Evolutionary conservation across 495 filamentous ascomycete genomes (phyloP).

Genomic region (Physcia stellaris): DNA sequence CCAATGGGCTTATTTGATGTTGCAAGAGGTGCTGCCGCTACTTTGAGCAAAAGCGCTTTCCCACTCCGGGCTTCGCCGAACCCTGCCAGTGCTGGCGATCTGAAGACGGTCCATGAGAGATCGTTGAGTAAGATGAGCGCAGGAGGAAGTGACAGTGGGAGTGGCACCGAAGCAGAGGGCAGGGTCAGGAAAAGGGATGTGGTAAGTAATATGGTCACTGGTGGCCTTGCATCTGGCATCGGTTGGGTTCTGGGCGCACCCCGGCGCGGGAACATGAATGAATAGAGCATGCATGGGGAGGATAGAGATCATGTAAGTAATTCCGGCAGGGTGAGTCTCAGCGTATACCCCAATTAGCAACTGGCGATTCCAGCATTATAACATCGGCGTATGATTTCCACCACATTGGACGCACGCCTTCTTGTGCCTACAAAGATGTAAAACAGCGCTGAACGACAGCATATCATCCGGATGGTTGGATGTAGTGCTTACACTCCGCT

Average conservation of each 20-base stretch:
- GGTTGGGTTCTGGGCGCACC: slow-evolving; percentile 79
- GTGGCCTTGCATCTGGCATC: slow-evolving; percentile 62
- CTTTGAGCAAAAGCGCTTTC: slow-evolving; percentile 52
- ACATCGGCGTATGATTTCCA: too few relatives aligned
- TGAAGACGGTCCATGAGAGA: slow-evolving; percentile 25
- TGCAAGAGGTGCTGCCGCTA: slow-evolving; percentile 66
- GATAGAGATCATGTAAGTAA: too few relatives aligned
- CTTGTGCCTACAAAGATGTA: too few relatives aligned
- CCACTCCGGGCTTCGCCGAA: slow-evolving; percentile 30
- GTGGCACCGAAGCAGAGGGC: slow-evolving; percentile 21
- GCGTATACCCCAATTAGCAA: too few relatives aligned
- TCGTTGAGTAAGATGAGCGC: background rate
- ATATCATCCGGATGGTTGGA: too few relatives aligned
- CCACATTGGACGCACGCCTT: too few relatives aligned
- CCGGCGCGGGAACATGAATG: too few relatives aligned
- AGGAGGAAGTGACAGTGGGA: slow-evolving; percentile 12
- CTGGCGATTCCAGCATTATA: too few relatives aligned
- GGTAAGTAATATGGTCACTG: slow-evolving; percentile 60
- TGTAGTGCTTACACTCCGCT: too few relatives aligned
- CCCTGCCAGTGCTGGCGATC: slow-evolving; percentile 31
- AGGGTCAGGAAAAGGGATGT: slow-evolving; percentile 68
- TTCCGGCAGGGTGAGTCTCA: too few relatives aligned
- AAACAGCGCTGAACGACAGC: too few relatives aligned
- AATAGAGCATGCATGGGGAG: too few relatives aligned
- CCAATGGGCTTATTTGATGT: slow-evolving; percentile 94